Conservation (phyloP, 257 asterid species). For the Fraxinus excelsior region DNA sequence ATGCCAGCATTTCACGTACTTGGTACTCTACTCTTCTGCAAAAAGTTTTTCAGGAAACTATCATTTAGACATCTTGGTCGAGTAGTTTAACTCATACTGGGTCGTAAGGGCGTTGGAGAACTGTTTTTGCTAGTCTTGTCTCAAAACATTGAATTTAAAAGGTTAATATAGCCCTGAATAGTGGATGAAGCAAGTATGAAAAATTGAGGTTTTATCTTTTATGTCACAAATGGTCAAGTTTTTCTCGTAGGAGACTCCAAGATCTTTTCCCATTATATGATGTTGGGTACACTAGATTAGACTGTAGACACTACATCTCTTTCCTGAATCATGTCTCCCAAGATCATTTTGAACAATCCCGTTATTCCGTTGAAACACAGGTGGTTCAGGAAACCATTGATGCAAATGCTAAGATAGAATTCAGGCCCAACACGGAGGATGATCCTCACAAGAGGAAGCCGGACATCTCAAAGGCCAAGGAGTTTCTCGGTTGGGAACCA, state of each 20-base stretch:
- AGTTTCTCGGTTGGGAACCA: conserved; percentile 90
- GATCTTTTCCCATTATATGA: not conserved
- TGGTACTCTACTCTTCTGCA: too few species aligned
- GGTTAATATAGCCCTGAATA: not conserved
- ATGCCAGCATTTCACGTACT: not conserved
- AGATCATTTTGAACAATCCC: not conserved
- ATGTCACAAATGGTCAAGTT: not conserved
- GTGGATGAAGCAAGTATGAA: not conserved
- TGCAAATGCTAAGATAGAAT: conserved; percentile 78
- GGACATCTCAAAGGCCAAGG: conserved; percentile 85
- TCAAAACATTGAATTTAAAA: too few species aligned
- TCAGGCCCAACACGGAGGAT: conserved; percentile 90
- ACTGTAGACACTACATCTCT: not conserved
- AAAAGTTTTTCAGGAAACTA: too few species aligned
- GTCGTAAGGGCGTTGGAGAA: not conserved
- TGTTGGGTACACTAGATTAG: not conserved
- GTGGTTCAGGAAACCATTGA: conserved; percentile 93
- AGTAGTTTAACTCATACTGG: not conserved
- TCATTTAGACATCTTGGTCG: not conserved
- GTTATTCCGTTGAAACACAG: conserved; percentile 39
- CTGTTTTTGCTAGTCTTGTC: not conserved
- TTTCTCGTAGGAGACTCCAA: not conserved
- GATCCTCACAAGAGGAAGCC: conserved; percentile 99
- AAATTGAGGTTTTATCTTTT: not conserved
- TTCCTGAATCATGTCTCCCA: not conserved